A percentile compares a stretch with the other conserved stretches of the same genome.
Evolutionary conservation across 2,329 filamentous ascomycete genomes (phyloP).

Genomic region (Xylariaceae sp.): DNA sequence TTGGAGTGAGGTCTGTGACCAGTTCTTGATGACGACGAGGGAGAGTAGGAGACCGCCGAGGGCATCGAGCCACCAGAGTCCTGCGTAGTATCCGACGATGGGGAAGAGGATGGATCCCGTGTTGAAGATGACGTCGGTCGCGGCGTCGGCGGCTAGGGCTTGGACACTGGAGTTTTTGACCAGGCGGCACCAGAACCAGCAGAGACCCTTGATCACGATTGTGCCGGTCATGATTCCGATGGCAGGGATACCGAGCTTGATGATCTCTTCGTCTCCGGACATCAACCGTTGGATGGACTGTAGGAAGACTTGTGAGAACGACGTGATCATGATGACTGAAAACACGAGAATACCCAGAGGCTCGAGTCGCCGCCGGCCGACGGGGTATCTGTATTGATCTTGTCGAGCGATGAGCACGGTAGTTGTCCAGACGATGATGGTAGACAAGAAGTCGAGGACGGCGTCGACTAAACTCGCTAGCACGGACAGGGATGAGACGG

Average conservation of each 20-base stretch:
- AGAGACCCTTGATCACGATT: slow-evolving; percentile 73
- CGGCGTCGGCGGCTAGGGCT: slow-evolving; percentile 57
- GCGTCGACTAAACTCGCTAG: slow-evolving; percentile 75
- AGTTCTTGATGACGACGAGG: slow-evolving; percentile 71
- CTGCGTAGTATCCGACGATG: slow-evolving; percentile 68
- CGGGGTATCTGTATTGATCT: slow-evolving; percentile 70
- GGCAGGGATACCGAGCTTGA: slow-evolving; percentile 68
- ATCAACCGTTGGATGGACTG: slow-evolving; percentile 62
- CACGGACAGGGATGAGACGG: slow-evolving; percentile 77
- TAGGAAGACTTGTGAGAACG: slow-evolving; percentile 71
- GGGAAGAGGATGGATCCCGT: slow-evolving; percentile 84
- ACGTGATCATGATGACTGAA: slow-evolving; percentile 80
- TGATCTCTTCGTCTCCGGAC: slow-evolving; percentile 57
- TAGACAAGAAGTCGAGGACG: slow-evolving; percentile 73
- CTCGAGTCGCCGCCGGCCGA: slow-evolving; percentile 71
- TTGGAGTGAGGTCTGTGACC: slow-evolving; percentile 65
- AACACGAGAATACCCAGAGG: slow-evolving; percentile 78
- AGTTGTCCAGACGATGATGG: slow-evolving; percentile 74
- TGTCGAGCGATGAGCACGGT: slow-evolving; percentile 68
- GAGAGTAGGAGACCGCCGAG: slow-evolving; percentile 75
- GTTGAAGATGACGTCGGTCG: slow-evolving; percentile 84
- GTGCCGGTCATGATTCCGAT: slow-evolving; percentile 77
- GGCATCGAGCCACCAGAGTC: slow-evolving; percentile 79
- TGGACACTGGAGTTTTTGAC: slow-evolving; percentile 84
- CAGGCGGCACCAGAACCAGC: slow-evolving; percentile 83